Evolutionary conservation across 108 stramenopile genomes (phyloP), one percentile per base, ranked within the genome.

Genomic region (Discostella stelligeroides): DNA sequence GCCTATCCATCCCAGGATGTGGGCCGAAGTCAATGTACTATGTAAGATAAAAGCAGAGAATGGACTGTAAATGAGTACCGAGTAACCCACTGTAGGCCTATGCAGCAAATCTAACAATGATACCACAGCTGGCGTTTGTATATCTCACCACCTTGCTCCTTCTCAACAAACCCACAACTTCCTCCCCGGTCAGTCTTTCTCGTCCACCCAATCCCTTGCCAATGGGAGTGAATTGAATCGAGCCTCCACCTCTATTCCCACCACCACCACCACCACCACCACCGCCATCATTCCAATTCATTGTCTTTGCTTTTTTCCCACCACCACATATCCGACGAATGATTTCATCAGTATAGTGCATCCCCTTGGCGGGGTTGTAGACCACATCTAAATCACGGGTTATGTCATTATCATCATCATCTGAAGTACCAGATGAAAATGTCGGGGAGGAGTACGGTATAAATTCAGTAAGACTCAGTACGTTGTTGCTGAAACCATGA

Each of bases 1-100:
- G 68, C 18, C 84, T 58, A 60, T 85, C 84, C 84, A 85, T 85
- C 8, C 84, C 84, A 17, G 84, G 84, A 68, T 85, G 84, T 40
- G 76, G 81, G 0, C 84, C 84, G 69, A 82, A 85, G 60, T 85
- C 84, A 28, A 85, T 80, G 45, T 85, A 85, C 79, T 75, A 28
- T 27, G 20, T 7, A 11, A 3, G 25, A 41, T 3, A 59, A 21
- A 8, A 45, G 13, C 30, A 51, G 21, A 5, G 28, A n/a, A n/a
- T n/a, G 0, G 63, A 20, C 11, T 34, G 6, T 18, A 17, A 12
- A 21, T 27, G 38, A 39, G 38, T 39, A 42, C 28, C n/a, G n/a
- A n/a, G n/a, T n/a, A n/a, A n/a, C n/a, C n/a, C n/a, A n/a, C n/a
- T n/a, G n/a, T n/a, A n/a, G n/a, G n/a, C n/a, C n/a, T n/a, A n/a